Conservation (phyloP, 2,329 filamentous ascomycete species). For the Corynespora cassiicola region DNA sequence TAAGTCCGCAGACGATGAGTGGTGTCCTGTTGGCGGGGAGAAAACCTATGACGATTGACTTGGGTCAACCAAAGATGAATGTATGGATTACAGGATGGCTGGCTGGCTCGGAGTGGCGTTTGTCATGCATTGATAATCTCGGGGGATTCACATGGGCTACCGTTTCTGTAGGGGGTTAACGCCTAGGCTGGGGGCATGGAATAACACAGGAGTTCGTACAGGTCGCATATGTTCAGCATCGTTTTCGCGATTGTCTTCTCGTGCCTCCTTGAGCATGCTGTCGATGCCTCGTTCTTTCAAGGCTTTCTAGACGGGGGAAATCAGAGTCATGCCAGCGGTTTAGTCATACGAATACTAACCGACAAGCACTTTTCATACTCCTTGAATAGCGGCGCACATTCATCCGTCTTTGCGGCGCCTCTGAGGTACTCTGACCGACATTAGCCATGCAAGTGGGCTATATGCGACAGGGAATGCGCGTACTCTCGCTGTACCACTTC, state of each 20-base stretch:
- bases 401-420: conserved; percentile 81
- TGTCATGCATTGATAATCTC: too few relatives aligned
- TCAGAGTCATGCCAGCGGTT: conserved; percentile 8
- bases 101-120: too few relatives aligned
- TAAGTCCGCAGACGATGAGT: too few relatives aligned
- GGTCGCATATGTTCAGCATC: conserved; percentile 71
- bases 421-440: conserved; percentile 90
- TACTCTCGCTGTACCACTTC: conserved; percentile 99
- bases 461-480: conserved; percentile 39
- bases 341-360: conserved; percentile 57
- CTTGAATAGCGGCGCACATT: conserved; percentile 85
- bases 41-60: too few relatives aligned
- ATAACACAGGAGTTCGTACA: conserved; percentile 18
- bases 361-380: conserved; percentile 87
- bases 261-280: conserved; percentile 87
- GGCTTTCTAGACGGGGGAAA: conserved; percentile 67
- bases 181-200: not conserved
- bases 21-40: too few relatives aligned
- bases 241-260: conserved; percentile 87
- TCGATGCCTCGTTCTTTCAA: conserved; percentile 91
- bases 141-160: too few relatives aligned
- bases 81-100: too few relatives aligned
- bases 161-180: conserved; percentile 14
- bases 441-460: too few relatives aligned
- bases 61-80: too few relatives aligned